Evolutionary conservation across 148 eudicot species (phyloP).

Genomic region (Salicornia ramosissima): DNA sequence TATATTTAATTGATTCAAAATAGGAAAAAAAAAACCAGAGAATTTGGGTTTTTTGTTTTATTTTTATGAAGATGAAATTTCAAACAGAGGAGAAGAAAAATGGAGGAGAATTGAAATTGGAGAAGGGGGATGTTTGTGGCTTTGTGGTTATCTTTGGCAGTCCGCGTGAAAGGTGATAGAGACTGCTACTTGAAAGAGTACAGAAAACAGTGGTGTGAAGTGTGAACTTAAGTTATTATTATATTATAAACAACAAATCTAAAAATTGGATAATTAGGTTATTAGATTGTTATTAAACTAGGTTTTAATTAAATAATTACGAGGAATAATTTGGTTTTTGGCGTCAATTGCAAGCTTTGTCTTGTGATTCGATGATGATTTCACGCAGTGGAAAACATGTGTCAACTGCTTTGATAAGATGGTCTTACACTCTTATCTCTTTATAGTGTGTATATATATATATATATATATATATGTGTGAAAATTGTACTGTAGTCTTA

Average conservation of each 20-base stretch:
- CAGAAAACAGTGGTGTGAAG: background rate
- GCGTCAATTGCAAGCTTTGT: conserved; percentile 6
- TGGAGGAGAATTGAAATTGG: too few relatives aligned
- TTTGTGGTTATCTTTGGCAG: conserved; percentile 27
- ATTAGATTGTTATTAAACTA: background rate
- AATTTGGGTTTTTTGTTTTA: too few relatives aligned
- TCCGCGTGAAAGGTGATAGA: conserved; percentile 12
- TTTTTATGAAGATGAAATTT: too few relatives aligned
- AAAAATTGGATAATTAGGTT: background rate
- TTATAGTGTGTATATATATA: too few relatives aligned
- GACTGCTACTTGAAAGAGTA: background rate
- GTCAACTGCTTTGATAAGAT: conserved; percentile 13
- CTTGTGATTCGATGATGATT: background rate
- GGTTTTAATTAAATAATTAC: background rate
- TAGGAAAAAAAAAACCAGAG: too few relatives aligned
- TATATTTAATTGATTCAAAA: too few relatives aligned
- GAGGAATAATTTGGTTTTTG: background rate
- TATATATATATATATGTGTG: too few relatives aligned
- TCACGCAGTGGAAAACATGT: conserved; percentile 10
- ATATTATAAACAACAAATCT: too few relatives aligned
- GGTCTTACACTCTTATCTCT: background rate
- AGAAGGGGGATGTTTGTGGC: too few relatives aligned
- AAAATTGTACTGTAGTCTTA: too few relatives aligned
- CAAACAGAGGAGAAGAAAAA: too few relatives aligned
- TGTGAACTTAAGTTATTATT: too few relatives aligned